A percentile compares a stretch with the other conserved stretches of the same genome.
These are phyloP conservation scores for Nicotiana tabacum DNA, from an alignment of 257 asterid species.

Conservation along the genomic window DNA sequence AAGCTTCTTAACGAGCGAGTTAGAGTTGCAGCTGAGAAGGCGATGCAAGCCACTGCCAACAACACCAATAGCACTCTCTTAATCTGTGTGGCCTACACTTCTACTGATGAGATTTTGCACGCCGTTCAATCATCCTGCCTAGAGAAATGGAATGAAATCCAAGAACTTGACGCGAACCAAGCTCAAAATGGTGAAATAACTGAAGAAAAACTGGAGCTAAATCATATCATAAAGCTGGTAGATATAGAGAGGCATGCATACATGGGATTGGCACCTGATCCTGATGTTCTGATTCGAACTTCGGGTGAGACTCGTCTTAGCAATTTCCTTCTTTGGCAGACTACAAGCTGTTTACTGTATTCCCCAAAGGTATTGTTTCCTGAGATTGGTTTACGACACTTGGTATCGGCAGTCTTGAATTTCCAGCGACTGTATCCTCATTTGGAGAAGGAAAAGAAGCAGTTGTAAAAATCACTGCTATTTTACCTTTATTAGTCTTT, in stretches of 20 bases:
- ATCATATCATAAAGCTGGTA: conserved; percentile 23
- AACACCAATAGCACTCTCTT: conserved; percentile 37
- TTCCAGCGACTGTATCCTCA: conserved; percentile 45
- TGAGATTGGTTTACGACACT: conserved; percentile 59
- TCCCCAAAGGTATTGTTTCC: conserved; percentile 71
- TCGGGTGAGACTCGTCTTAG: conserved; percentile 56
- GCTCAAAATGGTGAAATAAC: conserved; percentile 9
- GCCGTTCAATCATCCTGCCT: conserved; percentile 45
- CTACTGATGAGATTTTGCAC: conserved; percentile 61
- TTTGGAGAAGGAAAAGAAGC: conserved; percentile 48
- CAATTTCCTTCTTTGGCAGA: conserved; percentile 74
- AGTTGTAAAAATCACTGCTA: not conserved
- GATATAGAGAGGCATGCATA: conserved; percentile 64
- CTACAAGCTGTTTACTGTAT: conserved; percentile 49
- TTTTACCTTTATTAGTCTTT: not conserved
- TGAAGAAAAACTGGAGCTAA: not conserved
- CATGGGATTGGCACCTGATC: conserved; percentile 68
- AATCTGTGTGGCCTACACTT: conserved; percentile 66
- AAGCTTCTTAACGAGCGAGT: conserved; percentile 45
- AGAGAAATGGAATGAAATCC: conserved; percentile 24
- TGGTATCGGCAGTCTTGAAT: conserved; percentile 65
- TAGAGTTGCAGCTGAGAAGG: conserved; percentile 55
- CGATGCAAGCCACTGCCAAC: conserved; percentile 52
- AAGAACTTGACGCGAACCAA: conserved; percentile 11
- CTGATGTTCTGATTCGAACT: conserved; percentile 56